Base-by-base conservation (phyloP, 2,329 filamentous ascomycete species). In the Cercospora nicotianae region DNA sequence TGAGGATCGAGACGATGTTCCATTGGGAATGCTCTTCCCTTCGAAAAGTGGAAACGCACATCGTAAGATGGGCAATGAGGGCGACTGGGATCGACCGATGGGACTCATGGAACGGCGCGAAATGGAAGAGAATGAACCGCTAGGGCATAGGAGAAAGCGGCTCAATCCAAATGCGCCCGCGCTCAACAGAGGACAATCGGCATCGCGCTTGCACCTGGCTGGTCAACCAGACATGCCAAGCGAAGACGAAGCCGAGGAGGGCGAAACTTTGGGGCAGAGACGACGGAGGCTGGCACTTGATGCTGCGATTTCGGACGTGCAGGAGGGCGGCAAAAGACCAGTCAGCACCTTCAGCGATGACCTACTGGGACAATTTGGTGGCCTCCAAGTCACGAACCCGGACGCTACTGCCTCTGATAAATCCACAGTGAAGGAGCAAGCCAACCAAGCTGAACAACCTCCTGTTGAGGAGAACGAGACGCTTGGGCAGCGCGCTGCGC, bases 101-200 rank as follows among this genome's bases (percentile, higher is more conserved):
- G 92, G 92, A 4, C 79, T 95, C 65, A 89, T 95, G 83, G 91
- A 96, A 76, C 89, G 88, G 74, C 89, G 92, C 58, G 90, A 96
- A 67, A 82, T 95, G 72, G 95, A 99, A 77, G 95, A 99, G 75
- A 95, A 93, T 65, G 95, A 98, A 77, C 94, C 95, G 0, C 83
- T 97, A 20, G 93, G 91, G 74, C 86, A 86, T 45, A 89, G 94
- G 2, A 88, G 92, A 59, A 91, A 90, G 48, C 86, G 94, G 65
- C 84, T 97, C 6, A 73, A 73, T 57, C 71, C 71, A 12, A 59
- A 57, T 48, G 61, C 62, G 10, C 61, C 61, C 23, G 67, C 67
- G 12, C 31, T 68, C 51, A 65, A 59, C 26, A 63, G 33, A 61
- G 55, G 57, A 18, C 53, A 65, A 72, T 79, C 60, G 63, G 69